Evolutionary conservation across 495 filamentous ascomycete genomes (phyloP).

Genomic region (Durotheca rogersii): DNA sequence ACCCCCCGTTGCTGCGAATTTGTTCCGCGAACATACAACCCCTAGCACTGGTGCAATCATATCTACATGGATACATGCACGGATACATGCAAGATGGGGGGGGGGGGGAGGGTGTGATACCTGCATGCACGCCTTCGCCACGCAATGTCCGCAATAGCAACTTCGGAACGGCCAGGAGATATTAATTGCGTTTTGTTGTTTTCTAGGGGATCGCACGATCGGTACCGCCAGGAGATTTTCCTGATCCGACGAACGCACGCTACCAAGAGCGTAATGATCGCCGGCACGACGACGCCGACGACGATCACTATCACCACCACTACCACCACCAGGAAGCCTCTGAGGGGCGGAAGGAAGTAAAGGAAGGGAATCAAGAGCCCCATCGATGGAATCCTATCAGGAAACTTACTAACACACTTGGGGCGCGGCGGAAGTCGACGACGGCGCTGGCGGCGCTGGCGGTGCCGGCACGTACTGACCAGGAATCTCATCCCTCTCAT

Average conservation of each 20-base stretch:
- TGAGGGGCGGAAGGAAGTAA: background rate
- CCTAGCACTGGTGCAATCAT: too few relatives aligned
- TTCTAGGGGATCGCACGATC: constrained; percentile 9
- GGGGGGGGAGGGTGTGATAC: too few relatives aligned
- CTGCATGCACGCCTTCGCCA: too few relatives aligned
- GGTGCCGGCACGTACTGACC: constrained; percentile 17
- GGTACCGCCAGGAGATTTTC: constrained; percentile 5
- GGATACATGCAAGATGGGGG: too few relatives aligned
- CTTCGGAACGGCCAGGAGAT: too few relatives aligned
- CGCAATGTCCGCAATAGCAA: too few relatives aligned
- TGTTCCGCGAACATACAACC: too few relatives aligned
- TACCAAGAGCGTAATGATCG: background rate
- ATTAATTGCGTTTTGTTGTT: constrained; percentile 11
- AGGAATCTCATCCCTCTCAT: constrained; percentile 13
- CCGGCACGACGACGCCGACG: background rate
- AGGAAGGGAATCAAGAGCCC: background rate
- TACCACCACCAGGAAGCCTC: background rate
- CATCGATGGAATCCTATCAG: constrained; percentile 7
- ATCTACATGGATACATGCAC: too few relatives aligned
- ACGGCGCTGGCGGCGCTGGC: constrained; percentile 4
- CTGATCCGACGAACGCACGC: background rate
- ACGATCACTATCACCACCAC: background rate
- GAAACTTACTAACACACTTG: background rate
- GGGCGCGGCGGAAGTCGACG: background rate
- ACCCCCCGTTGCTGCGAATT: background rate